A percentile compares a stretch with the other conserved stretches of the same genome.
Conservation (phyloP, 768 basidiomycete species). For the Chalciporus pseudorubinellus region DNA sequence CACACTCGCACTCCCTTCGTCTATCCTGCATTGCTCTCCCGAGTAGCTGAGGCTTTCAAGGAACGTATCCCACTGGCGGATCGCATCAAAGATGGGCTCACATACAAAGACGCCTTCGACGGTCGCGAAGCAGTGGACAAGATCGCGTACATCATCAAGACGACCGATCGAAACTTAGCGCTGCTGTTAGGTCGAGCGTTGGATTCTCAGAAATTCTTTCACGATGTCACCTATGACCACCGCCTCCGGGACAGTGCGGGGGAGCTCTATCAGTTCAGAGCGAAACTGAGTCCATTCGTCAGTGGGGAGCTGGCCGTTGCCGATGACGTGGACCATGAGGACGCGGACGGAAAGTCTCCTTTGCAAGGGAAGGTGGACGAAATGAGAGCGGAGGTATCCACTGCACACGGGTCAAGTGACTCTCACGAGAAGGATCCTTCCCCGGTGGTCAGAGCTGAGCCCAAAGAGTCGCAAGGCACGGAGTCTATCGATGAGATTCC, state of each 20-base stretch:
- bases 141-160: slow-evolving; percentile 97
- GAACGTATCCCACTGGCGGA: slow-evolving; percentile 75
- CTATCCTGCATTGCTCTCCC: slow-evolving; percentile 94
- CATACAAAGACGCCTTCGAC: slow-evolving; percentile 95
- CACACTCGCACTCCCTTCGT: slow-evolving; percentile 67
- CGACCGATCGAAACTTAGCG: slow-evolving; percentile 94
- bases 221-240: slow-evolving; percentile 99
- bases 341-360: slow-evolving; percentile 31
- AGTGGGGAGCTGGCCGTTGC: slow-evolving; percentile 60
- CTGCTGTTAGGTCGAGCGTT: slow-evolving; percentile 92
- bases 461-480: slow-evolving; percentile 38
- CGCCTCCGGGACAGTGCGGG: slow-evolving; percentile 82
- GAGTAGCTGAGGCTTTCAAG: slow-evolving; percentile 91
- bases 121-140: slow-evolving; percentile 97
- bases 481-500: slow-evolving; percentile 58
- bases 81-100: slow-evolving; percentile 89
- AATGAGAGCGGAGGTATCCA: slow-evolving; percentile 23
- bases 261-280: slow-evolving; percentile 93
- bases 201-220: slow-evolving; percentile 98
- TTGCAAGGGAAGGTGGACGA: slow-evolving; percentile 19
- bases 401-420: slow-evolving; percentile 34
- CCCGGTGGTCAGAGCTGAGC: slow-evolving; percentile 20
- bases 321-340: slow-evolving; percentile 36
- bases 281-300: slow-evolving; percentile 82
- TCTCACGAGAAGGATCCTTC: slow-evolving; percentile 36